Percentiles rank a stretch among this genome's conserved stretches.
Conservation (phyloP, 2,329 filamentous ascomycete genomes). For the Grosmannia serpens region DNA sequence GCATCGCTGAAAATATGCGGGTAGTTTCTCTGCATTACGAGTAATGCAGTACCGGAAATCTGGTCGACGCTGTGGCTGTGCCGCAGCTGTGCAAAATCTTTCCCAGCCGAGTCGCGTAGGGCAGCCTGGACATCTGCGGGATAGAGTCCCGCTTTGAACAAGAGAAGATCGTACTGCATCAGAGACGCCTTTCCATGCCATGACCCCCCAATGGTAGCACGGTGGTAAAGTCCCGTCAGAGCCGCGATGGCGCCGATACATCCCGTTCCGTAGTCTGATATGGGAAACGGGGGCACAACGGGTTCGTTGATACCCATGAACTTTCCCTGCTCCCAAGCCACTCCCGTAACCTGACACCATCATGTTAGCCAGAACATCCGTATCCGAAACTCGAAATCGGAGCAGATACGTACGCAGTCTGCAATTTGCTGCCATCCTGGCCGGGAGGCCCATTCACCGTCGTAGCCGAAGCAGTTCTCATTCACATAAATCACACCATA, state of each 20-base stretch:
- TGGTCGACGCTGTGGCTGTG: slow-evolving; percentile 55
- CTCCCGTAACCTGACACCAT: slow-evolving; percentile 28
- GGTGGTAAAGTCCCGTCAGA: slow-evolving; percentile 49
- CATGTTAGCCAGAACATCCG: not conserved
- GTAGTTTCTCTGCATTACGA: slow-evolving; percentile 37
- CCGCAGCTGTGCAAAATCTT: slow-evolving; percentile 40
- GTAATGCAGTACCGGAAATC: slow-evolving; percentile 47
- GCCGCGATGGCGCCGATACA: slow-evolving; percentile 61
- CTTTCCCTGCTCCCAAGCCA: slow-evolving; percentile 50
- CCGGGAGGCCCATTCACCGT: slow-evolving; percentile 32
- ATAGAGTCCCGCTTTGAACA: slow-evolving; percentile 50
- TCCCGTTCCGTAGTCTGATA: slow-evolving; percentile 58
- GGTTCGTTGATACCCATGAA: slow-evolving; percentile 52
- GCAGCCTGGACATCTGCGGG: slow-evolving; percentile 37
- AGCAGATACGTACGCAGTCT: slow-evolving; percentile 31
- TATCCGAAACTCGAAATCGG: not conserved
- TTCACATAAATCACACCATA: slow-evolving; percentile 34
- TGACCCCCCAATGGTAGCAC: slow-evolving; percentile 51
- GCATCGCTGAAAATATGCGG: slow-evolving; percentile 39
- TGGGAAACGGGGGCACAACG: slow-evolving; percentile 53
- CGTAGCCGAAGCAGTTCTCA: slow-evolving; percentile 46
- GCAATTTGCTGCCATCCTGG: slow-evolving; percentile 42
- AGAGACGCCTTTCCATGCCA: slow-evolving; percentile 54
- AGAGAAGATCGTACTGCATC: slow-evolving; percentile 56
- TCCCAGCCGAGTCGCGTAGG: slow-evolving; percentile 29